Evolutionary conservation across 768 basidiomycete species (phyloP), one percentile per base, ranked within the genome.

Genomic region (Xanthoconium stramineum): DNA sequence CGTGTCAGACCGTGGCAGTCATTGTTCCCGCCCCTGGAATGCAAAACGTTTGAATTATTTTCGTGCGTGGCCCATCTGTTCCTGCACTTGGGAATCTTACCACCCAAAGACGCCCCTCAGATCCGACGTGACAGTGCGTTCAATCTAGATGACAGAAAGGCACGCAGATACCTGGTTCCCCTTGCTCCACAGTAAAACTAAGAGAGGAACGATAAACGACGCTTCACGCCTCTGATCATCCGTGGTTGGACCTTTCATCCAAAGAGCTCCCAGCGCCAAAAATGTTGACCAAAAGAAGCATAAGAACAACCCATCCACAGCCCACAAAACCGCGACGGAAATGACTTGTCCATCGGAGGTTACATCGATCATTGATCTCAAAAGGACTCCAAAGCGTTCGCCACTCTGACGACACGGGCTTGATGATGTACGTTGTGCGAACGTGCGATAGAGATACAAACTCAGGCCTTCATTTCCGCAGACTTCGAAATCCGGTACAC

Each of bases 391-490:
- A 51, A 53, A 30, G 38, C 32, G 36, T 53, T 54, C 37, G 45
- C 58, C 68, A 60, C 53, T 53, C 32, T 62, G 47, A 47, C 55
- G 51, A 50, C n/a, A 57, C 53, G 43, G 39, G 37, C 29, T 47
- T 50, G 52, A 50, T 43, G 48, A 54, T 36, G 55, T 65, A 56
- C 58, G 58, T 56, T 55, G 60, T 28, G 35, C 60, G 58, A 68
- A 69, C 65, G 62, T 65, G 68, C 58, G 65, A 69, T 62, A 55
- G 38, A 59, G 56, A 55, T 58, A 48, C 57, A 62, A 57, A 53
- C 50, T 56, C 20, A 29, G 58, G 53, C 17, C 47, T 68, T 68
- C 68, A 68, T 68, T 57, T 68, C 66, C 66, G 66, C 44, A 60
- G 29, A 45, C 52, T 50, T 57, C 66, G 68, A 60, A 51, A 50